These are phyloP conservation scores for Diaporthe helianthi DNA, from an alignment of 2,329 filamentous ascomycete genomes.

Conservation along the genomic window DNA sequence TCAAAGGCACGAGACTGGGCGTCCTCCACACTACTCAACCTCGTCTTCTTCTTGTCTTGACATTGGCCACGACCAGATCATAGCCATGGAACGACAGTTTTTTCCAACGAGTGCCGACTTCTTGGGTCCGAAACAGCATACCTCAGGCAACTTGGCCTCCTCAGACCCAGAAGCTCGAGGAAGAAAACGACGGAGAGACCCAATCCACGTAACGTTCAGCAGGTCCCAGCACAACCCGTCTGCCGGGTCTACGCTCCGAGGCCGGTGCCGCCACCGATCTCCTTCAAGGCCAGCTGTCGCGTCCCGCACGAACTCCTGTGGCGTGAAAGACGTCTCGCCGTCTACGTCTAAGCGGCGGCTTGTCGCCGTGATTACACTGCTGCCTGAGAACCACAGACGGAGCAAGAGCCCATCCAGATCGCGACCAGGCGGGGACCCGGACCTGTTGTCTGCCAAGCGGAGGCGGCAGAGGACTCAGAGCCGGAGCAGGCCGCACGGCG, in stretches of 20 bases:
- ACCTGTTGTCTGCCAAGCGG: constrained; percentile 39
- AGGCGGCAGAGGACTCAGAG: constrained; percentile 49
- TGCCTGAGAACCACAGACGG: constrained; percentile 40
- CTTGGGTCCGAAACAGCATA: constrained; percentile 8
- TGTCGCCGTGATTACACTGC: constrained; percentile 42
- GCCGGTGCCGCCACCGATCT: constrained; percentile 50
- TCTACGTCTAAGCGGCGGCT: constrained; percentile 44
- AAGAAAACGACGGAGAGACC: constrained; percentile 46
- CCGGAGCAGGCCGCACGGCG: constrained; percentile 42
- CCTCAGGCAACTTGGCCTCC: constrained; percentile 39
- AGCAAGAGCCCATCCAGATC: constrained; percentile 50
- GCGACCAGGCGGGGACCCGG: constrained; percentile 36
- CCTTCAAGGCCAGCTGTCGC: constrained; percentile 42
- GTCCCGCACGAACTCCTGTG: constrained; percentile 37
- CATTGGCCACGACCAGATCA: neutral
- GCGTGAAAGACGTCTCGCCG: constrained; percentile 38
- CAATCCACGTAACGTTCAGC: constrained; percentile 38
- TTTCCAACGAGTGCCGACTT: constrained; percentile 12
- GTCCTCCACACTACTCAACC: neutral
- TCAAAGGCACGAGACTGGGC: neutral
- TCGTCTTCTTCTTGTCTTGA: neutral
- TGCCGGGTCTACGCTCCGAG: constrained; percentile 49
- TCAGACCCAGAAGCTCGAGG: constrained; percentile 47
- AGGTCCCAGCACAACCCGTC: constrained; percentile 42
- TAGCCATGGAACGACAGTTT: constrained; percentile 23